Percentiles rank a stretch among this genome's conserved stretches.
Evolutionary conservation across 2,329 filamentous ascomycete species (phyloP).

Genomic region (Blumeria hordei): DNA sequence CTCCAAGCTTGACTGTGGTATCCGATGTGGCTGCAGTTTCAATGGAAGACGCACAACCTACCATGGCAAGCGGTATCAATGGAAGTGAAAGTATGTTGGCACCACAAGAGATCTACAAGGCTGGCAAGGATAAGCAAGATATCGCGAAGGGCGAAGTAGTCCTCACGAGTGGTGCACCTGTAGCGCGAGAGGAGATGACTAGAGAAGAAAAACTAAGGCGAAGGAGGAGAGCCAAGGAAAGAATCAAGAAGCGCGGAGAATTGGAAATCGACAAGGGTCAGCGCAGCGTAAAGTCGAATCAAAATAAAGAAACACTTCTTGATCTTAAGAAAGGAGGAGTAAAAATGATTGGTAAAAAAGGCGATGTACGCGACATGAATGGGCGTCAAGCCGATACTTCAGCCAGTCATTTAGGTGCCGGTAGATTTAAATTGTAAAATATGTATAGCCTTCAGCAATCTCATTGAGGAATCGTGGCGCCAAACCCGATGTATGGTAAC

Average conservation of each 20-base stretch:
- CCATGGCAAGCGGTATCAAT: slow-evolving; percentile 49
- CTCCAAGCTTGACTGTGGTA: slow-evolving; percentile 64
- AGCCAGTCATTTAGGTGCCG: slow-evolving; percentile 25
- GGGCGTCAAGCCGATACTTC: slow-evolving; percentile 44
- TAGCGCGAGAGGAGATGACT: slow-evolving; percentile 67
- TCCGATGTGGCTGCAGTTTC: slow-evolving; percentile 73
- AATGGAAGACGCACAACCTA: slow-evolving; percentile 89
- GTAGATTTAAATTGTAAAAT: slow-evolving; percentile 36
- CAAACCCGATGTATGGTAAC: too few species aligned
- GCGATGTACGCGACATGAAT: slow-evolving; percentile 61
- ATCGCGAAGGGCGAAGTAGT: slow-evolving; percentile 47
- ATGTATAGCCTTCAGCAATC: neutral
- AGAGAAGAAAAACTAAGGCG: slow-evolving; percentile 62
- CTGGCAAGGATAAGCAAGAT: slow-evolving; percentile 35
- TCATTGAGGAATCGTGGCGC: too few species aligned
- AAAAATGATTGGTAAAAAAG: slow-evolving; percentile 77
- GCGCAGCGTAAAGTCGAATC: slow-evolving; percentile 32
- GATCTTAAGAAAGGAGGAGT: slow-evolving; percentile 63
- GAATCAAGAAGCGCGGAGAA: slow-evolving; percentile 44
- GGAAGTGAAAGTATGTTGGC: slow-evolving; percentile 54
- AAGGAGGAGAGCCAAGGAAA: slow-evolving; percentile 65
- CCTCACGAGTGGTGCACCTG: slow-evolving; percentile 49
- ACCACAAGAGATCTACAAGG: slow-evolving; percentile 80
- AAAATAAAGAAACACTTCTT: slow-evolving; percentile 24
- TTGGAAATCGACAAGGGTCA: slow-evolving; percentile 21